Evolutionary conservation across 805 yeast species (phyloP), one percentile per base, ranked within the genome.

Genomic region (Pichia membranifaciens): DNA sequence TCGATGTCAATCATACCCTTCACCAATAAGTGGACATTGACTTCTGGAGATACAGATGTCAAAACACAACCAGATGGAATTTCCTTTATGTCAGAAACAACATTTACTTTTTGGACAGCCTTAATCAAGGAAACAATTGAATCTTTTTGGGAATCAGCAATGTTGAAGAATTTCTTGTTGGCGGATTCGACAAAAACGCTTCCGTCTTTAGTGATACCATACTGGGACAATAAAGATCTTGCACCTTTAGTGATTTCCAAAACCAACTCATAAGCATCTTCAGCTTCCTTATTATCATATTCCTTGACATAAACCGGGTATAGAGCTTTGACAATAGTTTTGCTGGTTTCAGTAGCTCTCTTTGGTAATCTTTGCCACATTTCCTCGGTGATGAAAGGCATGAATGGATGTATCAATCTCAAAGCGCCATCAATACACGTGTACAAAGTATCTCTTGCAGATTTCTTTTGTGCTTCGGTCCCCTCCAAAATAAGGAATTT

Each of bases 311-410:
- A 83, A 47, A 68, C 76, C 48, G 99, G 99, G 73, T 81, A 93
- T 43, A 73, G 58, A 37, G 96, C 95, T 62, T 79, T 79, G 44
- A 81, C 82, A 65, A 93, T 88, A 18, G 96, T 76, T 44, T 67
- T 71, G 23, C 88, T 73, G 20, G 69, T 68, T 59, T 87, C 96
- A 45, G 81, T 71, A 7, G 79, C 76, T 64, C 96, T 82, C 61
- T 85, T 84, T 59, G 98, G 98, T 61, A 93, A 73, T 70, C 98
- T 87, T 74, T 93, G 99, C 97, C 97, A 93, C 87, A 93, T 80
- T 75, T 93, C 99, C 70, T 93, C 99, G 41, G 98, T 84, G 56
- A 93, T 74, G 65, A 80, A 93, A 35, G 99, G 99, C 99, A 93
- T 93, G 75, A 88, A 93, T 66, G 99, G 99, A 65, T 91, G 98